Evolutionary conservation across 2,329 filamentous ascomycete genomes (phyloP), one percentile per base, ranked within the genome.

Genomic region (Diaporthe vexans): DNA sequence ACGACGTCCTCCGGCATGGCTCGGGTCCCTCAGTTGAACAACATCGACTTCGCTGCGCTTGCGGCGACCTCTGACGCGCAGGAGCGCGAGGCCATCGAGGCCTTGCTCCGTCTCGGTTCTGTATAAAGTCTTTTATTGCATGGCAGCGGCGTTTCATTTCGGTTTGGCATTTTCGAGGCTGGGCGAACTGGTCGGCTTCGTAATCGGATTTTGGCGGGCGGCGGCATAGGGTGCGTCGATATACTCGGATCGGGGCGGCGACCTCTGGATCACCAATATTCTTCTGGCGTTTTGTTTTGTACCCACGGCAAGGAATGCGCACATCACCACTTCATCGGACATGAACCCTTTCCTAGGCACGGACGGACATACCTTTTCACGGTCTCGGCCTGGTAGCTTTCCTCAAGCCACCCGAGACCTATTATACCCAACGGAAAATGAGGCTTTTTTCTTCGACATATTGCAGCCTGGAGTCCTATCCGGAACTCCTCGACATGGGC

Each of bases 11-110:
- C 85, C 71, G 88, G 88, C 70, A 89, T 90, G 87, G 87, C 86
- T 75, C 88, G 86, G 77, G 82, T 86, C 76, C 89, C 87, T 63
- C 88, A 87, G 79, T 83, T 85, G 76, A 82, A 83, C 79, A 87
- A 87, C 78, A 84, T 90, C 78, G 84, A 89, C 82, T 84, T 91
- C 79, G 85, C 87, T 74, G 84, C 85, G 65, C 81, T 90, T 77
- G 85, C 84, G 76, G 84, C 83, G 71, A 84, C 89, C 76, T 89
- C 91, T 72, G 91, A 93, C 81, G 89, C 91, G 76, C 92, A 95
- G 83, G 94, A 96, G 86, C 92, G 92, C 79, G 94, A 95, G 83
- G 94, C 94, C 72, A 90, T 95, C 77, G 94, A 95, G 83, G 94
- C 94, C 77, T 90, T 96, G 80, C 87, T 97, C 80, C 91, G 92